Evolutionary conservation across 805 yeast species (phyloP).

Genomic region (Starmerella bombi): DNA sequence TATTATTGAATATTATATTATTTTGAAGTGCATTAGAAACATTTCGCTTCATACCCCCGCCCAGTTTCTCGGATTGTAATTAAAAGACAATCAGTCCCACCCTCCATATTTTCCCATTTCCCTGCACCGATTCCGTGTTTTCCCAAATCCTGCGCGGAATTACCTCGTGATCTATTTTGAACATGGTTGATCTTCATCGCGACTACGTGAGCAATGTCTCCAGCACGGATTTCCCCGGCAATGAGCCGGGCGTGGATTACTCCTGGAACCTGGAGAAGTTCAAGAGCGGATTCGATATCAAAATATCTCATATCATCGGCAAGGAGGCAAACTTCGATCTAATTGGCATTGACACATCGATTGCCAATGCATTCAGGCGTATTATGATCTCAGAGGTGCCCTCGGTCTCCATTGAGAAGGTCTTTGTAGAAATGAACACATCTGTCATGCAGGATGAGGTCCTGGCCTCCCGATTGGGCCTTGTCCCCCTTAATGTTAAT

Average conservation of each 20-base stretch:
- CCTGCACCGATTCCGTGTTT: too few species aligned
- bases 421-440: slow-evolving; percentile 83
- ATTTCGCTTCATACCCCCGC: too few species aligned
- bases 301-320: slow-evolving; percentile 49
- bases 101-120: too few species aligned
- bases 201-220: slow-evolving; percentile 33
- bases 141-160: too few species aligned
- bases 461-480: slow-evolving; percentile 86
- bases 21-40: too few species aligned
- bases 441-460: slow-evolving; percentile 97
- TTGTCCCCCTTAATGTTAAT: slow-evolving; percentile 78
- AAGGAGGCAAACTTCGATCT: slow-evolving; percentile 69
- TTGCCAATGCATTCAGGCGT: slow-evolving; percentile 93
- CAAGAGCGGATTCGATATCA: slow-evolving; percentile 51
- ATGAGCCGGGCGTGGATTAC: slow-evolving; percentile 45
- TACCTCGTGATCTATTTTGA: too few species aligned
- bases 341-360: slow-evolving; percentile 73
- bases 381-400: slow-evolving; percentile 97
- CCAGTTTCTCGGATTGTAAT: too few species aligned
- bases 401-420: slow-evolving; percentile 85
- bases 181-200: slow-evolving; percentile 20
- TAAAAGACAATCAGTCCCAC: too few species aligned
- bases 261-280: slow-evolving; percentile 80
- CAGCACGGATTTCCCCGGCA: slow-evolving; percentile 88
- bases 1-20: too few species aligned